Evolutionary conservation across 371 early-diverging fungal species (phyloP).

Genomic region (Rhizopus microsporus): DNA sequence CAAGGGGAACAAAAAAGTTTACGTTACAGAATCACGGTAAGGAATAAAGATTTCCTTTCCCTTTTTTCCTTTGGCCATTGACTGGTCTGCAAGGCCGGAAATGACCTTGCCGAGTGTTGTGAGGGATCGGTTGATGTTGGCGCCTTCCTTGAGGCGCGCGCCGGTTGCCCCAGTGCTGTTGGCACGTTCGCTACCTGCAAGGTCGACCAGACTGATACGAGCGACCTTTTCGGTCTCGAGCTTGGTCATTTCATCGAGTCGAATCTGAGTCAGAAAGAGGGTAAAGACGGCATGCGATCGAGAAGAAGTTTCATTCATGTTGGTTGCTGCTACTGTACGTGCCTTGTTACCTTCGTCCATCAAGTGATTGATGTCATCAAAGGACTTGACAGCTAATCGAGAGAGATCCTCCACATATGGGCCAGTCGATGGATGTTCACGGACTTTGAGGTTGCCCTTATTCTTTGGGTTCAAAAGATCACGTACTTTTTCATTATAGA

Average conservation of each 20-base stretch:
- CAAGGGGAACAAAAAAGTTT: neutral
- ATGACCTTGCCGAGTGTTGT: constrained; percentile 98
- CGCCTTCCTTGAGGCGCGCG: constrained; percentile 95
- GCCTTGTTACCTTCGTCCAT: constrained; percentile 92
- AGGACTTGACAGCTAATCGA: constrained; percentile 78
- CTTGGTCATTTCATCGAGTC: constrained; percentile 59
- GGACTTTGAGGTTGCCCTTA: constrained; percentile 79
- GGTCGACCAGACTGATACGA: constrained; percentile 78
- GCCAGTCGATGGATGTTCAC: constrained; percentile 88
- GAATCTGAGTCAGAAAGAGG: constrained; percentile 73
- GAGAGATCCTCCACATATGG: constrained; percentile 93
- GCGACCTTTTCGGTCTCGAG: constrained; percentile 77
- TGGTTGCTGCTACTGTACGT: constrained; percentile 91
- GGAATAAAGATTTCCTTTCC: constrained; percentile 72
- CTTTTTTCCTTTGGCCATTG: constrained; percentile 51
- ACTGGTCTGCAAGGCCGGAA: constrained; percentile 85
- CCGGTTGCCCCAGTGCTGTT: constrained; percentile 96
- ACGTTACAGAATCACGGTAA: constrained; percentile 82
- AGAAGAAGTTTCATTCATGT: constrained; percentile 95
- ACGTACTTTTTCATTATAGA: constrained; percentile 88
- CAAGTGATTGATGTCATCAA: constrained; percentile 74
- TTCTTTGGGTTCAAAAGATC: constrained; percentile 86
- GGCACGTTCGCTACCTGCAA: constrained; percentile 97
- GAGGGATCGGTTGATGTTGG: constrained; percentile 96
- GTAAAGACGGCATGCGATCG: constrained; percentile 97